Evolutionary conservation across 2,329 filamentous ascomycete genomes (phyloP).

Genomic region (Immersiporthe knoxdaviesiana): DNA sequence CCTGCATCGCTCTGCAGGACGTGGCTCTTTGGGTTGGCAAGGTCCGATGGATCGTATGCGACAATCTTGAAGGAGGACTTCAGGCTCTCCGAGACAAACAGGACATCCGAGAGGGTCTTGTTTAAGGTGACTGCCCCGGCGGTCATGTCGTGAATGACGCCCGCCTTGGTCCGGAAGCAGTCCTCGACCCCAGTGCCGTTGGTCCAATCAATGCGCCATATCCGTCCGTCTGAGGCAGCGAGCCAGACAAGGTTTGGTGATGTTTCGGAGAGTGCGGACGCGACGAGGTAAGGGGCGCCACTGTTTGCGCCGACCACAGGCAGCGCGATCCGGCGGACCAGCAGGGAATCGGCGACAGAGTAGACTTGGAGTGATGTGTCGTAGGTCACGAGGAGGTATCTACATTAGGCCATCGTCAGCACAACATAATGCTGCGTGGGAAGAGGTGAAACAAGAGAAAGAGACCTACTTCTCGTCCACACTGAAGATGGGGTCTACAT

Average conservation of each 20-base stretch:
- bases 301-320: slow-evolving; percentile 39
- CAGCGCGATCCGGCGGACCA: slow-evolving; percentile 71
- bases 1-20: slow-evolving; percentile 23
- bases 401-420: slow-evolving; percentile 44
- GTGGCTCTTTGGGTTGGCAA: slow-evolving; percentile 25
- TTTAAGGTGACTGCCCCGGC: slow-evolving; percentile 45
- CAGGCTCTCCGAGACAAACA: slow-evolving; percentile 52
- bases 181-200: slow-evolving; percentile 47
- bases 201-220: slow-evolving; percentile 64
- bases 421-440: neutral
- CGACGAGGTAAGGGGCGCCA: slow-evolving; percentile 45
- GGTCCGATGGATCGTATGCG: slow-evolving; percentile 47
- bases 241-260: slow-evolving; percentile 60
- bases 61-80: slow-evolving; percentile 46
- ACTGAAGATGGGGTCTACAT: slow-evolving; percentile 67
- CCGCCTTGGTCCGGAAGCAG: slow-evolving; percentile 48
- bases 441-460: no score
- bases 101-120: slow-evolving; percentile 45
- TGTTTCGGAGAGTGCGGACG: slow-evolving; percentile 46
- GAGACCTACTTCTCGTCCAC: slow-evolving; percentile 61
- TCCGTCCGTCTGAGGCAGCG: slow-evolving; percentile 58
- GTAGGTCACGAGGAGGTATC: slow-evolving; percentile 76
- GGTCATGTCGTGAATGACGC: slow-evolving; percentile 50
- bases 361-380: slow-evolving; percentile 79
- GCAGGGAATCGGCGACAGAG: slow-evolving; percentile 77